Percentiles rank a stretch among this genome's conserved stretches.
Conservation (phyloP, 768 basidiomycete species). For the Serpula lacrymans region DNA sequence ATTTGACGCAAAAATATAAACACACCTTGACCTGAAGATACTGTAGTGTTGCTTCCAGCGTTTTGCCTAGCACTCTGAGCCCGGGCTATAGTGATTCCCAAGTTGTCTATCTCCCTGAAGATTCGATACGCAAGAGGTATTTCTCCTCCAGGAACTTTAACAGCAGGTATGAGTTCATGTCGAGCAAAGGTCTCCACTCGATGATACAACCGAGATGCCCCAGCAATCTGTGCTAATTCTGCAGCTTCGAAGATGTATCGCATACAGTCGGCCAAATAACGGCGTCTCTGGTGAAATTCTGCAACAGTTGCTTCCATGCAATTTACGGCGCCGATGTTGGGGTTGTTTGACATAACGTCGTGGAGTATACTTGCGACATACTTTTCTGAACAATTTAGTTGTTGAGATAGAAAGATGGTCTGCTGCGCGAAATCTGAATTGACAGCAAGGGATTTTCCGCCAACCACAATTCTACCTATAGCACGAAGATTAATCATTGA, state of each 20-base stretch:
- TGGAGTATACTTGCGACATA: constrained; percentile 70
- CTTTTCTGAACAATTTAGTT: constrained; percentile 80
- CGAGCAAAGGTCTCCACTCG: constrained; percentile 55
- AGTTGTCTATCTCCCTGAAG: constrained; percentile 59
- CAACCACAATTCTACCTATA: constrained; percentile 62
- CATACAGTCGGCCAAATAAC: constrained; percentile 68
- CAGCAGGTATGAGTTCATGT: constrained; percentile 47
- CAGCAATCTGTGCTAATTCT: constrained; percentile 41
- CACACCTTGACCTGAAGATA: constrained; percentile 56
- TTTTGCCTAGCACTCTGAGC: constrained; percentile 59
- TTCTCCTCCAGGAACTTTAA: constrained; percentile 32
- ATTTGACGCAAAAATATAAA: too few species aligned
- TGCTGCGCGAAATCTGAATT: constrained; percentile 80
- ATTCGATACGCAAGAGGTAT: constrained; percentile 51
- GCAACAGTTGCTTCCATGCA: constrained; percentile 65
- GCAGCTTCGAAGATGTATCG: constrained; percentile 64
- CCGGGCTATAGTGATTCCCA: constrained; percentile 50
- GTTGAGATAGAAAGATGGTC: constrained; percentile 72
- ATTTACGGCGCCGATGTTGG: constrained; percentile 55
- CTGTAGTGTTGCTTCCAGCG: constrained; percentile 54
- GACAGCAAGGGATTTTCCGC: constrained; percentile 66
- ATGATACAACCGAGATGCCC: constrained; percentile 44
- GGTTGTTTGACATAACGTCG: constrained; percentile 56
- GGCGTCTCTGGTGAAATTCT: constrained; percentile 66
- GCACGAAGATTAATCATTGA: neutral